phyloP scores from a whole-genome alignment of 345 rosid species.

The Gossypium ekmanianum region DNA sequence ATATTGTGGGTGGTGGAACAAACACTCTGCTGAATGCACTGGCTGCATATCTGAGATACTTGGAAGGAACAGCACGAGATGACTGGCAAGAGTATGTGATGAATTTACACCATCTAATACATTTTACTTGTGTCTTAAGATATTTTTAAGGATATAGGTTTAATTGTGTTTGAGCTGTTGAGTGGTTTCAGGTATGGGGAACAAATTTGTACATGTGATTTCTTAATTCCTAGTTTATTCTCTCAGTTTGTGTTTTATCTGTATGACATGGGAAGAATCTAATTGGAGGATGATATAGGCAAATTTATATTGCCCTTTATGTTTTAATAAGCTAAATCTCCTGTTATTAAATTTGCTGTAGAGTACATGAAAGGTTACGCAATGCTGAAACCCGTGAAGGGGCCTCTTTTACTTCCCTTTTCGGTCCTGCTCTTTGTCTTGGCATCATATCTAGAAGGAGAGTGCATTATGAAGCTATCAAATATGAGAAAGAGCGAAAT shows the following conservation, averaged over 20 bases:
- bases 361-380: constrained; percentile 65
- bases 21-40: constrained; percentile 52
- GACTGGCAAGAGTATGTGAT: constrained; percentile 89
- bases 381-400: constrained; percentile 65
- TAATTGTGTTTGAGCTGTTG: not conserved
- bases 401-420: constrained; percentile 70
- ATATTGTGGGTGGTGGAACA: constrained; percentile 73
- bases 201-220: not conserved
- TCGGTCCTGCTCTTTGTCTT: constrained; percentile 67
- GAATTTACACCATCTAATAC: constrained; percentile 4
- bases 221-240: not conserved
- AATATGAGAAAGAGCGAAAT: constrained; percentile 81
- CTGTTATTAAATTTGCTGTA: constrained; percentile 29
- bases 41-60: constrained; percentile 78
- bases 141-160: not conserved
- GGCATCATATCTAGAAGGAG: constrained; percentile 86
- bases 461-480: constrained; percentile 62
- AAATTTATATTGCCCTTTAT: not conserved
- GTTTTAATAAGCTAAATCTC: not conserved
- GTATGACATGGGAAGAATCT: constrained; percentile 2
- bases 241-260: constrained; percentile 9
- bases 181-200: not conserved
- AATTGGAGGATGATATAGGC: not conserved
- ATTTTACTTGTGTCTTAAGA: constrained; percentile 6
- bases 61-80: constrained; percentile 80